phyloP scores from a whole-genome alignment of 768 basidiomycete genomes.

The Termitomyces bulborhizus region DNA sequence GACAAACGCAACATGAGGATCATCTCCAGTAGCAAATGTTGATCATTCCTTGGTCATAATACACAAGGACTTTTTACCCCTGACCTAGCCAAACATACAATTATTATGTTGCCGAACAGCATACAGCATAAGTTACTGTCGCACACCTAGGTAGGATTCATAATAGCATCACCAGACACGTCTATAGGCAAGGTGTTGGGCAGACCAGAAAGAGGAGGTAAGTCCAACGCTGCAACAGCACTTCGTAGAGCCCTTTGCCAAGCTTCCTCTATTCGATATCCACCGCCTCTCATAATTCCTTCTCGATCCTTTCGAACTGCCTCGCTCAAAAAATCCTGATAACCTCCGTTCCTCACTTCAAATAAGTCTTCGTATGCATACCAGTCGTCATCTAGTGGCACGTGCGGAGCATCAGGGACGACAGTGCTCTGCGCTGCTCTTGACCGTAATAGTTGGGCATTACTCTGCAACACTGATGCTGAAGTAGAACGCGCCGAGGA shows the following conservation, averaged over 20 bases:
- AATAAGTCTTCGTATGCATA: conserved; percentile 72
- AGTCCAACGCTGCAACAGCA: conserved; percentile 69
- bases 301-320: conserved; percentile 71
- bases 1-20: conserved; percentile 45
- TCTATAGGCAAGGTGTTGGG: conserved; percentile 15
- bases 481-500: conserved; percentile 50
- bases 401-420: conserved; percentile 76
- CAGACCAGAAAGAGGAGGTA: conserved; percentile 41
- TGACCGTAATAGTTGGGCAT: conserved; percentile 46
- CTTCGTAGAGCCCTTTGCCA: conserved; percentile 78
- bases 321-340: conserved; percentile 71
- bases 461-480: conserved; percentile 37
- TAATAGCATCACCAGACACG: conserved; percentile 33
- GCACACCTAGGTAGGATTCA: conserved; percentile 28
- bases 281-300: conserved; percentile 78
- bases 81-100: background rate
- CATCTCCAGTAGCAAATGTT: conserved; percentile 44
- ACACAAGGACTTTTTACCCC: background rate
- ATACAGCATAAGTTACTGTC: background rate
- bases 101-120: background rate
- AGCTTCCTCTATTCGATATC: conserved; percentile 75
- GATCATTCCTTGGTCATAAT: background rate
- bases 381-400: conserved; percentile 71
- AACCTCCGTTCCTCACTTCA: conserved; percentile 42
- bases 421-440: conserved; percentile 59